Evolutionary conservation across 805 yeast genomes (phyloP), one percentile per base, ranked within the genome.

Genomic region (Ogataea haglerorum): DNA sequence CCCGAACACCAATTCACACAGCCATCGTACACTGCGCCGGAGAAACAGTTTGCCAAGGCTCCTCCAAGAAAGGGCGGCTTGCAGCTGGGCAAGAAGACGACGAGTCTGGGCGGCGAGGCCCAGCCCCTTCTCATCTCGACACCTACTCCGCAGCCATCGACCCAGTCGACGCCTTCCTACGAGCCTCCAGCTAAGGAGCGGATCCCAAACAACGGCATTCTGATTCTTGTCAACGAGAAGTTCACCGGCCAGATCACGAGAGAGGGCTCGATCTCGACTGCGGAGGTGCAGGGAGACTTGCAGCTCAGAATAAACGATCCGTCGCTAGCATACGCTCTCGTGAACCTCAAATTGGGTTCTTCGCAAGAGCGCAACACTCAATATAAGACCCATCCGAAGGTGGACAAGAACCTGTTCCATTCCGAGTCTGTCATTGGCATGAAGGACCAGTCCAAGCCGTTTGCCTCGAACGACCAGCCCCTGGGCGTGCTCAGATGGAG

Each of bases 371-470:
- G 68, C 48, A 36, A 40, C 15, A 69, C 80, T 33, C 89, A 83
- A 58, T 93, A 77, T 70, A 90, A 90, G 64, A 89, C 98, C 12
- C 96, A 93, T 69, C 99, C 99, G 48, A 90, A 91, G 60, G 95
- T 93, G 50, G 97, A 93, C 67, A 82, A 85, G 57, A 68, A 67
- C 30, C 63, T 77, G 56, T 93, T 91, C 63, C 71, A 74, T 32
- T 60, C 73, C 10, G 62, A 69, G 12, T 69, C 75, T 43, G 63
- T 75, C 30, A 79, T 93, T 55, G 84, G 84, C 0, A 75, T 90
- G 57, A 86, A 85, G 60, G 95, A 90, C 60, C 69, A 78, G 39
- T 58, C 73, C 33, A 86, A 87, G 58, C 77, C 89, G 25, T 90
- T 93, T 77, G 98, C 98, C 28, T 73, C 89, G 8, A 88, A 90